Conservation (phyloP, 192 early-diverging fungal species). For the Linnemannia hyalina region DNA sequence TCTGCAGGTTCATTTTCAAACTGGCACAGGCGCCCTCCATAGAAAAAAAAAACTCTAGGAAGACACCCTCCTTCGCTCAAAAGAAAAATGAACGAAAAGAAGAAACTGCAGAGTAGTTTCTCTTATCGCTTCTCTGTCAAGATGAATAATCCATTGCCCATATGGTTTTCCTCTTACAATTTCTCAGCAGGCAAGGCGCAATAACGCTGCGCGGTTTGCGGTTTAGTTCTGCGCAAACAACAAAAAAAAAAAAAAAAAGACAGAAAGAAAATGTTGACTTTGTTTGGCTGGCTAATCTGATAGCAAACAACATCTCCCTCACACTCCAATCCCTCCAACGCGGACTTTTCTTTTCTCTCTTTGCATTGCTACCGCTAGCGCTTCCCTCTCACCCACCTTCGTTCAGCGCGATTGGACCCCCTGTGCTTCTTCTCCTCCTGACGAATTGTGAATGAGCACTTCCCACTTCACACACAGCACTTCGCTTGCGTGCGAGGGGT, state of each 20-base stretch:
- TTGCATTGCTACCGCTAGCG: not conserved
- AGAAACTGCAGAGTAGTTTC: not conserved
- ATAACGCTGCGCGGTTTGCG: not conserved
- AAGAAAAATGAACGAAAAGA: not conserved
- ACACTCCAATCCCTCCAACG: not conserved
- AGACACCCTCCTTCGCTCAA: not conserved
- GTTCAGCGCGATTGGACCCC: not conserved
- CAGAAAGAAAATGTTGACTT: not conserved
- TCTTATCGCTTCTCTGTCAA: not conserved
- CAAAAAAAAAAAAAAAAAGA: not conserved
- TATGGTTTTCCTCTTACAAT: not conserved
- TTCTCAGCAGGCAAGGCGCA: not conserved
- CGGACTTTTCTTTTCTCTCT: not conserved
- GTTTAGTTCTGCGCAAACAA: not conserved
- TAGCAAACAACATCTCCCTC: not conserved
- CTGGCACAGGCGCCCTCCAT: not conserved
- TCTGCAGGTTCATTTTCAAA: not conserved
- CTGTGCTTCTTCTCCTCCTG: not conserved
- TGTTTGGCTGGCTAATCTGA: not conserved
- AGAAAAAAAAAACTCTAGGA: not conserved
- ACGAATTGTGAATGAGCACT: not conserved
- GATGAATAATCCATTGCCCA: not conserved
- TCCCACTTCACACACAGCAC: not conserved
- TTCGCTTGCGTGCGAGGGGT: too few species aligned
- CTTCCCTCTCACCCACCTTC: not conserved